Base-by-base conservation (phyloP, 169 alveolate genomes). In the Cryptosporidium sp. region DNA sequence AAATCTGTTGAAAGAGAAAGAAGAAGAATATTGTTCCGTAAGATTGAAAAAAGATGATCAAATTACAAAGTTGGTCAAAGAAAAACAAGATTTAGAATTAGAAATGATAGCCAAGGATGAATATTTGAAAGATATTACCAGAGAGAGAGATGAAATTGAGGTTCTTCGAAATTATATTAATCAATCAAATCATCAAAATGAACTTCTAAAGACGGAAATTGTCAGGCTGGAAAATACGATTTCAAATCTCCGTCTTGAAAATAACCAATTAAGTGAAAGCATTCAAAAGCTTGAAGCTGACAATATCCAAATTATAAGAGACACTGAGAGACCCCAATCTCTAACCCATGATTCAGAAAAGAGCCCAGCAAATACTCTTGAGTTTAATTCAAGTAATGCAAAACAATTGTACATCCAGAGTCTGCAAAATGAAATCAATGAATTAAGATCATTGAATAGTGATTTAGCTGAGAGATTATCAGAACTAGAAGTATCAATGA, bases 341-440 rank as follows among this genome's bases (percentile, higher is more conserved):
- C 5, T 8, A n/a, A 23, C 48, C 12, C 16, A 10, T 7, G 41
- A 70, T 70, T 29, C 3, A 7, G 14, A 26, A 65, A 65, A 33
- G 31, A 65, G 52, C 8, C 31, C 71, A 8, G 31, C 48, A 31
- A n/a, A 65, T 65, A 31, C 5, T 65, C 71, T 52, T 1, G 86
- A 73, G 21, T 33, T 59, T 33, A 33, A 73, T 6, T 55, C 58
- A 23, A 37, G 35, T 18, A 50, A 52, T 23, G 55, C 70, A n/a
- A 80, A 80, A 50, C 74, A 80, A 62, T 62, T 59, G 55, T 80
- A 80, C n/a, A 65, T 80, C 4, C 89, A 80, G 41, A 80, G 75
- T 43, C 50, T 80, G 12, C 89, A 65, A 14, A 65, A 80, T 80
- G 89, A 80, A 31, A 80, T 80, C 37, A 62, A 62, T 43, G 73